Evolutionary conservation across 2,329 filamentous ascomycete species (phyloP).

Genomic region (Diaporthe sp.): DNA sequence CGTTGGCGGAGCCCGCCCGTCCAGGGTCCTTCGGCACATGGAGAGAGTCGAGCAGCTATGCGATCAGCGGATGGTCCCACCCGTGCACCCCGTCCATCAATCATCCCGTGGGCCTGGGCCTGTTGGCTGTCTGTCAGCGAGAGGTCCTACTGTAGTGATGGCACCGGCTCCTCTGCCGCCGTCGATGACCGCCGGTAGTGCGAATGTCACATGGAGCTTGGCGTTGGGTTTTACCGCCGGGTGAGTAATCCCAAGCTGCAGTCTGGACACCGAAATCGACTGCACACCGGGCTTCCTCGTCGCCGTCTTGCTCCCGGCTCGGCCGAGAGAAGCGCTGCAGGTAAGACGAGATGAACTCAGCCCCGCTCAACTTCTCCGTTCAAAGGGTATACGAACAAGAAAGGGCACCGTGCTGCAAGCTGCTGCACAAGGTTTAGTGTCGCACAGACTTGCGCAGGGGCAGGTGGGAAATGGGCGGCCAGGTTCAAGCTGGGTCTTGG

Average conservation of each 20-base stretch:
- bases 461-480: background rate
- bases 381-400: background rate
- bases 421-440: constrained; percentile 34
- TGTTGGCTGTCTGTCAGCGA: constrained; percentile 13
- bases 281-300: background rate
- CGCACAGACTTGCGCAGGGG: constrained; percentile 36
- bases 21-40: constrained; percentile 22
- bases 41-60: background rate
- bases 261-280: background rate
- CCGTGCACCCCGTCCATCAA: background rate
- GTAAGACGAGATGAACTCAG: constrained; percentile 24
- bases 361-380: background rate
- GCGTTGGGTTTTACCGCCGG: background rate
- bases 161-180: constrained; percentile 1
- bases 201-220: background rate
- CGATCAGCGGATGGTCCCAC: constrained; percentile 25
- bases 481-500: background rate
- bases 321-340: background rate
- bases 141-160: background rate
- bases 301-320: background rate
- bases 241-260: background rate
- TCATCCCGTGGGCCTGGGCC: constrained; percentile 13
- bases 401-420: constrained; percentile 4
- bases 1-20: background rate
- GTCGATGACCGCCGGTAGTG: constrained; percentile 4